Percentiles rank a stretch among this genome's conserved stretches.
Conservation (phyloP, 768 basidiomycete genomes). For the Baorangia bicolor region DNA sequence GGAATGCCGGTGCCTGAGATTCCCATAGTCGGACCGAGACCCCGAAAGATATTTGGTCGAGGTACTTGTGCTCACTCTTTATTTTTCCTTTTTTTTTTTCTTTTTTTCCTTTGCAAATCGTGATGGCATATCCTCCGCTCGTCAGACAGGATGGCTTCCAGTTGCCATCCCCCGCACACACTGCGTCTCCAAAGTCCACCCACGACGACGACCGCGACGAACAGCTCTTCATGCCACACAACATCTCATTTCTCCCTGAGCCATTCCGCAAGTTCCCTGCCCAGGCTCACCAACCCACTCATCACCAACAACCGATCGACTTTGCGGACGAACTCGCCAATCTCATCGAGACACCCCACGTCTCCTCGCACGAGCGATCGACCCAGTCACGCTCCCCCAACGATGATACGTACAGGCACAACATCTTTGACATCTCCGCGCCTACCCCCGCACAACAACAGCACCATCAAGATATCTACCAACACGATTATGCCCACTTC, state of each 20-base stretch:
- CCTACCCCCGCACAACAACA: slow-evolving; percentile 37
- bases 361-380: slow-evolving; percentile 41
- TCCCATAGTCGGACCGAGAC: slow-evolving; percentile 36
- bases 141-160: slow-evolving; percentile 77
- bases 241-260: slow-evolving; percentile 49
- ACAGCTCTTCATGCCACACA: slow-evolving; percentile 45
- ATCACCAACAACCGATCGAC: slow-evolving; percentile 40
- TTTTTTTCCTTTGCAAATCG: neutral
- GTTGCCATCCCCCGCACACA: slow-evolving; percentile 46
- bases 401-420: slow-evolving; percentile 48
- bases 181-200: slow-evolving; percentile 29
- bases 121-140: slow-evolving; percentile 32
- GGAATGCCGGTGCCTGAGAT: slow-evolving; percentile 18
- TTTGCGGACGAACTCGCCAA: slow-evolving; percentile 68
- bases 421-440: slow-evolving; percentile 64
- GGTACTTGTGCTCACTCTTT: neutral
- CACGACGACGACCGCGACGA: slow-evolving; percentile 29
- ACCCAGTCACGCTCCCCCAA: slow-evolving; percentile 42
- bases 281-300: slow-evolving; percentile 14
- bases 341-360: slow-evolving; percentile 45
- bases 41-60: slow-evolving; percentile 25
- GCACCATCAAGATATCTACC: slow-evolving; percentile 31
- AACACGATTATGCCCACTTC: slow-evolving; percentile 40
- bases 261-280: slow-evolving; percentile 52
- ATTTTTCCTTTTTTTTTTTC: neutral